Evolutionary conservation across 768 basidiomycete genomes (phyloP).

Genomic region (Amanita rimosa): DNA sequence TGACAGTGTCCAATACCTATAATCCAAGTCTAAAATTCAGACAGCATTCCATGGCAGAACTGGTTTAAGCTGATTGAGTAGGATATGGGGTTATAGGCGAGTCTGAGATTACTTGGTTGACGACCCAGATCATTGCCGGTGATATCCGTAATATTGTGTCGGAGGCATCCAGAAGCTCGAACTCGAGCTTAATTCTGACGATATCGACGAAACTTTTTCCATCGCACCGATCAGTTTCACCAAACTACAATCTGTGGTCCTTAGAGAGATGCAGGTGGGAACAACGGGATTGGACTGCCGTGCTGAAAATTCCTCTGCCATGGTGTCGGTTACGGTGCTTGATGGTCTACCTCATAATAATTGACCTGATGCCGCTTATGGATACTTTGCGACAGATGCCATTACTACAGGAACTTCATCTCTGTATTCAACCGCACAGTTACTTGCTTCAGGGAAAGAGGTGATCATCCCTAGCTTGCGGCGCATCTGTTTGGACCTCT

Average conservation of each 20-base stretch:
- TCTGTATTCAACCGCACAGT: too few species aligned
- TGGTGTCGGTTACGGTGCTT: not conserved
- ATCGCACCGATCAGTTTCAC: not conserved
- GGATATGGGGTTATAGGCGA: too few species aligned
- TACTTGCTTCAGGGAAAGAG: too few species aligned
- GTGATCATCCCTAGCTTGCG: not conserved
- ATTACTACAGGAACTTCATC: not conserved
- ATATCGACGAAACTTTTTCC: not conserved
- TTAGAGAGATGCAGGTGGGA: not conserved
- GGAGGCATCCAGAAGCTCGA: not conserved
- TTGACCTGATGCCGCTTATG: too few species aligned
- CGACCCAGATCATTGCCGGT: too few species aligned
- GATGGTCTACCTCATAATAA: too few species aligned
- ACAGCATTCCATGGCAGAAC: too few species aligned
- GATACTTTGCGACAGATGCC: not conserved
- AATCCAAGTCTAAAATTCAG: too few species aligned
- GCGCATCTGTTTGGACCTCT: not conserved
- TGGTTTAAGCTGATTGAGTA: too few species aligned
- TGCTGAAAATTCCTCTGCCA: not conserved
- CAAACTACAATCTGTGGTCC: not conserved
- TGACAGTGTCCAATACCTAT: too few species aligned
- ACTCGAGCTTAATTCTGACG: not conserved
- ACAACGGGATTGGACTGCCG: not conserved
- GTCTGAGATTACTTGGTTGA: too few species aligned
- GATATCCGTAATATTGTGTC: too few species aligned